Percentiles rank a stretch among this genome's conserved stretches.
Conservation (phyloP, 257 asterid species). For the Ballota nigra region DNA sequence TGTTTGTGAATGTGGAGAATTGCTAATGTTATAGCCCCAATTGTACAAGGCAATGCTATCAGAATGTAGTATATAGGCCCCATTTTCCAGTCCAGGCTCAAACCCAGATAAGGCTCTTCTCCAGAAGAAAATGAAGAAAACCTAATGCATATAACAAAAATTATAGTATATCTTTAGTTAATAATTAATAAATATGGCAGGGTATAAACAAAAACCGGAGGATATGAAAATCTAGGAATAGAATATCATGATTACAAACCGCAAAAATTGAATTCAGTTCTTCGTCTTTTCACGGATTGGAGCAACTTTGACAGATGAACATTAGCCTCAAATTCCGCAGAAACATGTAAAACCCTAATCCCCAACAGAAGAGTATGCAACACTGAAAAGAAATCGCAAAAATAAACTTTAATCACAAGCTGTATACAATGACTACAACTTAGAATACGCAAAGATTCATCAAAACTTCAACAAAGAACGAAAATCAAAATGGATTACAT, state of each 20-base stretch:
- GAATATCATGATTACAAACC: constrained; percentile 24
- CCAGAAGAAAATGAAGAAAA: constrained; percentile 25
- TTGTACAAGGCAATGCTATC: constrained; percentile 88
- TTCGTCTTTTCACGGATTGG: constrained; percentile 14
- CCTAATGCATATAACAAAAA: constrained; percentile 16
- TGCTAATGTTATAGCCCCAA: constrained; percentile 77
- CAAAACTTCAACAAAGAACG: neutral
- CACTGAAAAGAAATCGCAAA: neutral
- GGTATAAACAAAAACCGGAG: neutral
- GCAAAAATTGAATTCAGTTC: constrained; percentile 16
- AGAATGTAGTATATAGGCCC: constrained; percentile 75
- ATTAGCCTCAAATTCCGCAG: constrained; percentile 9
- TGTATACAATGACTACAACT: neutral
- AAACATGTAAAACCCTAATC: constrained; percentile 24
- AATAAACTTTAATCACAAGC: neutral
- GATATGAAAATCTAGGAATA: neutral
- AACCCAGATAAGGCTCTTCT: constrained; percentile 5
- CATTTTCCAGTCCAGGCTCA: constrained; percentile 42
- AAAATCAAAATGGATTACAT: neutral
- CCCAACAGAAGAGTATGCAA: constrained; percentile 26
- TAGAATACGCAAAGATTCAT: neutral
- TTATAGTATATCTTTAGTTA: neutral
- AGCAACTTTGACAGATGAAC: neutral
- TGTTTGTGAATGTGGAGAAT: constrained; percentile 80
- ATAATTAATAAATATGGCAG: neutral